phyloP scores from a whole-genome alignment of 1,284 basidiomycete species.

The Cryptococcus floricola region DNA sequence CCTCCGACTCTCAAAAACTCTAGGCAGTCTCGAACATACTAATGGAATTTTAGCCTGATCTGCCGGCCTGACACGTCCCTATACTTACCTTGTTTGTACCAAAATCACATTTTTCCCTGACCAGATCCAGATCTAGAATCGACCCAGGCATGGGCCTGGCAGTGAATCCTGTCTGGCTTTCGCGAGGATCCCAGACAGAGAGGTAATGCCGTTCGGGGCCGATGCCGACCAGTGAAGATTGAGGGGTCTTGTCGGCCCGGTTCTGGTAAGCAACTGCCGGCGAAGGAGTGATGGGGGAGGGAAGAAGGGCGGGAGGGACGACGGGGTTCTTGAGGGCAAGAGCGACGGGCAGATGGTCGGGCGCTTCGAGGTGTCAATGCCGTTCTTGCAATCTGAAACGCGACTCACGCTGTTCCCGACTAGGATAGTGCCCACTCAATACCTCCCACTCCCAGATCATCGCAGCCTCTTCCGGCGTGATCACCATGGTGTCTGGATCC shows the following conservation, averaged over 20 bases:
- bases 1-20: constrained; percentile 66
- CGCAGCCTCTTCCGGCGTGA: constrained; percentile 68
- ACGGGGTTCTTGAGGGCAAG: constrained; percentile 65
- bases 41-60: no score
- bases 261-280: constrained; percentile 36
- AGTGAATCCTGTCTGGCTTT: constrained; percentile 53
- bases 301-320: constrained; percentile 54
- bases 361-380: constrained; percentile 52
- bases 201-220: constrained; percentile 74
- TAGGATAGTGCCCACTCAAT: constrained; percentile 83
- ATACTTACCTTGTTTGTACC: constrained; percentile 65
- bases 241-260: constrained; percentile 22
- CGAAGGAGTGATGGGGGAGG: constrained; percentile 28
- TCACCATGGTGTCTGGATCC: constrained; percentile 72
- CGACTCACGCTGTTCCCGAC: constrained; percentile 64
- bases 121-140: constrained; percentile 76
- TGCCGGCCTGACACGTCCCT: neutral
- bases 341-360: constrained; percentile 63
- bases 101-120: constrained; percentile 87
- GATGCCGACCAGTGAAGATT: constrained; percentile 54
- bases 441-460: constrained; percentile 93
- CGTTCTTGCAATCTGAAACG: neutral
- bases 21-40: constrained; percentile 74
- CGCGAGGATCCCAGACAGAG: constrained; percentile 56
- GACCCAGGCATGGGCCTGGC: constrained; percentile 76